phyloP scores from a whole-genome alignment of 192 early-diverging fungal species.

The Coemansia sp. region DNA sequence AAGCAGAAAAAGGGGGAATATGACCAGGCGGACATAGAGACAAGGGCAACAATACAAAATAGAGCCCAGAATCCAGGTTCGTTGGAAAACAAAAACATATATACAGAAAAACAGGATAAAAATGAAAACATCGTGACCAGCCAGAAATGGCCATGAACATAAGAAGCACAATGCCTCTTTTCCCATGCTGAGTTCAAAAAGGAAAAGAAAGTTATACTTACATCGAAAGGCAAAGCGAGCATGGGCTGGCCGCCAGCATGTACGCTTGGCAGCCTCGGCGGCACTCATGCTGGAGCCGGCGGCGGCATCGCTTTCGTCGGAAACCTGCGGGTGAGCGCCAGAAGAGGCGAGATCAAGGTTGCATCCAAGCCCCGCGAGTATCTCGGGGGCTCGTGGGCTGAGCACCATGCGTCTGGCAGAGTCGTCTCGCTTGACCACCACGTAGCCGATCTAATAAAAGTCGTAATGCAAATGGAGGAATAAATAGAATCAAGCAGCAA shows the following conservation, averaged over 20 bases:
- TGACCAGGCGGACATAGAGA: neutral
- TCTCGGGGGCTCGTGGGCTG: constrained; percentile 40
- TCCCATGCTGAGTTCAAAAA: neutral
- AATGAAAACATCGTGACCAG: constrained; percentile 12
- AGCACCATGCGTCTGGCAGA: constrained; percentile 30
- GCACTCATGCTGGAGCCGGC: neutral
- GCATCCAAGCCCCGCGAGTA: constrained; percentile 28
- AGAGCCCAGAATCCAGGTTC: neutral
- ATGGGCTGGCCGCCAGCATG: constrained; percentile 50
- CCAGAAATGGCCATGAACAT: neutral
- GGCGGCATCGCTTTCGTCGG: constrained; percentile 1
- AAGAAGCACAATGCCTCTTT: neutral
- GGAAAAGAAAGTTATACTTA: constrained; percentile 19
- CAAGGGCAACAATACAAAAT: neutral
- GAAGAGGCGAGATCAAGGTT: constrained; percentile 18
- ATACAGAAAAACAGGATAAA: neutral
- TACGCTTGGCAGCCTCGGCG: constrained; percentile 21
- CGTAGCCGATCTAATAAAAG: constrained; percentile 43
- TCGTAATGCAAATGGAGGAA: neutral
- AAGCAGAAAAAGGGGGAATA: neutral
- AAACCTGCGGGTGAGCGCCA: constrained; percentile 14
- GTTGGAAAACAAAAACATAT: neutral
- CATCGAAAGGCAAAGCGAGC: constrained; percentile 51
- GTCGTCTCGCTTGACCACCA: constrained; percentile 49
- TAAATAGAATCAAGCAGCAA: neutral